phyloP scores from a whole-genome alignment of 2,329 filamentous ascomycete genomes.

The Beauveria varroae region DNA sequence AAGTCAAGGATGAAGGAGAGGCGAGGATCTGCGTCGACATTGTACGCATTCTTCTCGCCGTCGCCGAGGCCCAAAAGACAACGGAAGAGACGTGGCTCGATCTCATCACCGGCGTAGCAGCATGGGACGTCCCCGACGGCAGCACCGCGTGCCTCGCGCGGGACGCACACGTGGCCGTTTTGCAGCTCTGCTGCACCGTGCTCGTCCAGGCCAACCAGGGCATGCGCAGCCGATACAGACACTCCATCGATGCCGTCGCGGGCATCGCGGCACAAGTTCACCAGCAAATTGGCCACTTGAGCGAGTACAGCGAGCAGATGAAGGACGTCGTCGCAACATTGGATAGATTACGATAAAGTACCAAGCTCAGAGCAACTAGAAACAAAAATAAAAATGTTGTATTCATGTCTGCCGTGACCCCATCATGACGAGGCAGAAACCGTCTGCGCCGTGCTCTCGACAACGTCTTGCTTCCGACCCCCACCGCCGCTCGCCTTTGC shows the following conservation, averaged over 20 bases:
- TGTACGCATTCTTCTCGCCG: slow-evolving; percentile 44
- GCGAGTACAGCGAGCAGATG: slow-evolving; percentile 33
- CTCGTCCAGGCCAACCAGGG: slow-evolving; percentile 38
- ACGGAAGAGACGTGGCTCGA: slow-evolving; percentile 51
- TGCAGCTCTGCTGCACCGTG: slow-evolving; percentile 50
- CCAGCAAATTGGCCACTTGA: slow-evolving; percentile 21
- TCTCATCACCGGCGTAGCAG: slow-evolving; percentile 42
- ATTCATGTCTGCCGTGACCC: neutral
- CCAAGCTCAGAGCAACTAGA: neutral
- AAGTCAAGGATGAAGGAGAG: slow-evolving; percentile 23
- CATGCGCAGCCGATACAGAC: slow-evolving; percentile 41
- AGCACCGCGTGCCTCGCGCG: slow-evolving; percentile 19
- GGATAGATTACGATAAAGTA: slow-evolving; percentile 2
- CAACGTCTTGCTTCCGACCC: slow-evolving; percentile 19
- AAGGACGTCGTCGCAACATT: slow-evolving; percentile 36
- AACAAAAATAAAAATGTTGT: neutral
- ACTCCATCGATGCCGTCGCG: slow-evolving; percentile 42
- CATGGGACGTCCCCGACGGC: slow-evolving; percentile 33
- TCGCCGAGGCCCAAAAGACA: slow-evolving; percentile 39
- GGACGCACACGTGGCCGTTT: slow-evolving; percentile 46
- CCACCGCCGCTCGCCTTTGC: slow-evolving; percentile 37
- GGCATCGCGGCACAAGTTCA: slow-evolving; percentile 40
- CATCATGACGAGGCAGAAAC: slow-evolving; percentile 11
- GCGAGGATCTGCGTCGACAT: slow-evolving; percentile 46
- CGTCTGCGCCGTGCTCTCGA: slow-evolving; percentile 12